Conservation (phyloP, 495 filamentous ascomycete species). For the Umbilicaria muhlenbergii region DNA sequence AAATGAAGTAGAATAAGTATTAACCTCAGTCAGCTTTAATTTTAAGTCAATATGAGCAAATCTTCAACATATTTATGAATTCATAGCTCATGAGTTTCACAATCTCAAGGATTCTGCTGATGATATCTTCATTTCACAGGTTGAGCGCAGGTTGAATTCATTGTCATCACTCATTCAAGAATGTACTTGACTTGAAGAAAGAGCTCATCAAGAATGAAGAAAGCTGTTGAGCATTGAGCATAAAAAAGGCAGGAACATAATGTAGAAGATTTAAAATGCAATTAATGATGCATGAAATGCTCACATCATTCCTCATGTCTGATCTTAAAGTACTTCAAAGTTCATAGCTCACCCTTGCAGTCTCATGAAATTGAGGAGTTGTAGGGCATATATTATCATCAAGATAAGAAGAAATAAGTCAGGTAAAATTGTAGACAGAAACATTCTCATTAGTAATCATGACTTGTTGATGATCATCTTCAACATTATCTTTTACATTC, state of each 20-base stretch:
- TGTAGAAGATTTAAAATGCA: slow-evolving; percentile 3
- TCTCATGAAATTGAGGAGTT: slow-evolving; percentile 7
- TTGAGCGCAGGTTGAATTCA: slow-evolving; percentile 5
- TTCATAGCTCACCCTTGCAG: slow-evolving; percentile 3
- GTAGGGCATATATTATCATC: slow-evolving; percentile 9
- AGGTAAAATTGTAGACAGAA: too few relatives aligned
- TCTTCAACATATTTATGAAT: background rate
- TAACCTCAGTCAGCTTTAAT: background rate
- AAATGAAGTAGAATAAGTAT: slow-evolving; percentile 10
- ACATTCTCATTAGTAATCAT: too few relatives aligned
- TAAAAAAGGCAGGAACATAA: slow-evolving; percentile 6
- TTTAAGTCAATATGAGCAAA: background rate
- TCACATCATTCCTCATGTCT: background rate
- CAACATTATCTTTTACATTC: too few relatives aligned
- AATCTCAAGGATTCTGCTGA: slow-evolving; percentile 6
- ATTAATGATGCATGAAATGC: too few relatives aligned
- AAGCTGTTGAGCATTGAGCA: background rate
- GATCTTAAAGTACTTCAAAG: slow-evolving; percentile 1
- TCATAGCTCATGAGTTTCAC: slow-evolving; percentile 1
- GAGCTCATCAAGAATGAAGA: slow-evolving; percentile 1
- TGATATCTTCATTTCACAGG: slow-evolving; percentile 9
- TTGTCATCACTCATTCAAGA: slow-evolving; percentile 4
- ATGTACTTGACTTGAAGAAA: slow-evolving; percentile 3
- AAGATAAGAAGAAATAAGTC: background rate
- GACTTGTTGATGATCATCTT: too few relatives aligned